A percentile compares a stretch with the other conserved stretches of the same genome.
These are phyloP conservation scores for Tetrapisispora namnaoensis DNA, from an alignment of 805 yeast species.

Conservation along the genomic window DNA sequence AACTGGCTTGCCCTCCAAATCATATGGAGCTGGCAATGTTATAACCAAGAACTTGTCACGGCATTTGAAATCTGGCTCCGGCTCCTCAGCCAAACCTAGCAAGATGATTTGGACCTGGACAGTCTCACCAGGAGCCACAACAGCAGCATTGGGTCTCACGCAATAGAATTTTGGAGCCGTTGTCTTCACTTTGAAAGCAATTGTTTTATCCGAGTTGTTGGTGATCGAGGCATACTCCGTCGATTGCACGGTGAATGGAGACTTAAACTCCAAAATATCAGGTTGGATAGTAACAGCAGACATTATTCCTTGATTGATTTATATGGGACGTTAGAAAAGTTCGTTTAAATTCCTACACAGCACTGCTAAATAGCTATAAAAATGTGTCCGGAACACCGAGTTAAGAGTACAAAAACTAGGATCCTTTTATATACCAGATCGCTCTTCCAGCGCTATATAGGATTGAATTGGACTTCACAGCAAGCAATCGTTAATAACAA, in stretches of 20 bases:
- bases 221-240: slow-evolving; percentile 45
- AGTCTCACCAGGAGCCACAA: slow-evolving; percentile 63
- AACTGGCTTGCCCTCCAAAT: slow-evolving; percentile 45
- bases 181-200: slow-evolving; percentile 93
- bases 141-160: slow-evolving; percentile 90
- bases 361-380: no score
- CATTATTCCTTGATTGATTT: slow-evolving; percentile 9
- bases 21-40: slow-evolving; percentile 64
- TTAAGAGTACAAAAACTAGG: no score
- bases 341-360: not conserved
- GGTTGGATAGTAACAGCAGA: slow-evolving; percentile 61
- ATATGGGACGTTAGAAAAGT: not conserved
- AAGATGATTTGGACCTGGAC: slow-evolving; percentile 72
- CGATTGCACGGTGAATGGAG: slow-evolving; percentile 65
- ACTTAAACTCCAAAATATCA: slow-evolving; percentile 55
- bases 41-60: slow-evolving; percentile 89
- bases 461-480: no score
- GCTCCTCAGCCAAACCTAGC: slow-evolving; percentile 73
- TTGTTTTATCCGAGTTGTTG: slow-evolving; percentile 49
- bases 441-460: no score
- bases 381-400: no score
- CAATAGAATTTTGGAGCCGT: slow-evolving; percentile 95
- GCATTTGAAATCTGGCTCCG: slow-evolving; percentile 63
- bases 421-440: no score
- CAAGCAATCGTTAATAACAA: no score